Base-by-base conservation (phyloP, 202 grass and related monocot species). In the Schoenoplectus tabernaemontani region DNA sequence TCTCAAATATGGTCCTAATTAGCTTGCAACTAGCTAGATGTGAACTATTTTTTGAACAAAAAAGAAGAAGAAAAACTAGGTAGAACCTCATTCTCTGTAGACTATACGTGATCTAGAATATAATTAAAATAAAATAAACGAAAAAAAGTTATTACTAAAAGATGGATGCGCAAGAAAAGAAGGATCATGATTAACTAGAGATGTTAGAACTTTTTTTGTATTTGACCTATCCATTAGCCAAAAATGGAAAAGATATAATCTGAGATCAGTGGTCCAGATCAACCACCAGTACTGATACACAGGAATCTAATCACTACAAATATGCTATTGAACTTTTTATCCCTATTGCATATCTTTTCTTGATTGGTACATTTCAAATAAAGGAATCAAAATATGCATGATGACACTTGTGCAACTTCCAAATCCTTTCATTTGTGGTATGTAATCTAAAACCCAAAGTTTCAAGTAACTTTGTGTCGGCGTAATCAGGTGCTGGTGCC, bases 381-480 rank as follows among this genome's bases (percentile, higher is more conserved):
- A 73, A 48, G 5, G 15, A 32, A 44, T 51, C 24, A 73, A 66
- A 69, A 42, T 68, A 23, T 68, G 12, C 28, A 34, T 74, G 47
- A 75, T 75, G 46, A 75, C 26, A 34, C 28, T 19, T 53, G 15
- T 75, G 70, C 70, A 75, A 54, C 70, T 28, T 75, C 70, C 70
- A 75, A 75, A 74, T 74, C 46, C 20, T 22, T 54, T 54, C 15
- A 20, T 34, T 51, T 51, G 47, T 5, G 16, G 13, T 36, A 75
- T 75, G 47, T 53, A 47, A 56, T 75, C 70, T 54, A 75, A 54
- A 54, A 33, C 13, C 70, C 28, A 56, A 36, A n/a, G 28, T 7
- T 36, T n/a, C 70, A 56, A 56, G 70, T 75, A 36, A 75, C 70
- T 75, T 54, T 53, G 19, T 75, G 70, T 75, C 24, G 70, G 47